Evolutionary conservation across 164 flowering plant species (phyloP), one percentile per base, ranked within the genome.

Genomic region (Hamamelis virginiana): DNA sequence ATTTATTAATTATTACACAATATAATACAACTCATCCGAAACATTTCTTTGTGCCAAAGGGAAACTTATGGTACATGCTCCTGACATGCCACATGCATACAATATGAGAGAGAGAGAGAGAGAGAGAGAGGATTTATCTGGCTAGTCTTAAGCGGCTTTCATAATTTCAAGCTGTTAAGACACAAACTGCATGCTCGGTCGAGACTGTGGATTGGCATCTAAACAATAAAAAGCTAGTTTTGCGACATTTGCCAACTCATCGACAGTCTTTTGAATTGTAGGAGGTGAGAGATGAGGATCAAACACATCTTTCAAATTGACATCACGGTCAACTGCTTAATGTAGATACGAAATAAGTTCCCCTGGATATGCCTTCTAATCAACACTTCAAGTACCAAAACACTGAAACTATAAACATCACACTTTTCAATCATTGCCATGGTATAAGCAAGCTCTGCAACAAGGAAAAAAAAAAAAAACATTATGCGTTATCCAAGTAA

Each of bases 311-410:
- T 60, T 26, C 9, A 72, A 22, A 25, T 46, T 0, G 10, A 65
- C 59, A 0, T 14, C 25, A 51, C 43, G 19, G 43, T 38, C 33
- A 25, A 2, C 11, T 8, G 59, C n/a, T 5, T 22, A 53, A 1
- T 51, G 28, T 4, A 64, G 18, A 11, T 9, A 9, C 5, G 64
- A 62, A 1, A 72, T 23, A 43, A 69, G 38, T 4, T 76, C 79
- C 8, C 72, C 70, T 0, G 79, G 79, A 68, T n/a, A n/a, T 76
- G 79, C 44, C 43, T 68, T 26, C 79, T 75, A 41, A 41, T 48
- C 10, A 76, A 0, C 25, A 76, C 27, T 59, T 76, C 79, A 10
- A 76, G 28, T 14, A 6, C 41, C 41, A 33, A 33, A 33, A 33
- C 41, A 33, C 41, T 6, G 6, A 33, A 33, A 6, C 41, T 33